Base-by-base conservation (phyloP, 2,329 filamentous ascomycete genomes). In the Endocalyx cinctus region DNA sequence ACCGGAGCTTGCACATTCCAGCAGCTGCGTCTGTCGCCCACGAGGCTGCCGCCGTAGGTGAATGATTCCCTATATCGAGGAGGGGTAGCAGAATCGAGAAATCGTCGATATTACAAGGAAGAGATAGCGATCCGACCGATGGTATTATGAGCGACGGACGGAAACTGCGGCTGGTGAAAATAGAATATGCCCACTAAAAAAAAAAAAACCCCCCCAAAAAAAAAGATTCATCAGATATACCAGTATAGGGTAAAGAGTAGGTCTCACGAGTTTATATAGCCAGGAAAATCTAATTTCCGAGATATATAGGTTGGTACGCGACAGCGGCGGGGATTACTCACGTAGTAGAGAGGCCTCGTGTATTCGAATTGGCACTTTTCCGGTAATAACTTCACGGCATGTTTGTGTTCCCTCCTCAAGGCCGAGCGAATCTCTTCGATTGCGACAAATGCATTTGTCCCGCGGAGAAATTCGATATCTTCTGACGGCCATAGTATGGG, bases 61-160 rank as follows among this genome's bases (percentile, higher is more conserved):
- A 72, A 51, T 88, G 84, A 50, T 88, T 88, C 10, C 76, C 77
- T 17, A 87, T 67, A 51, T 88, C 84, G 36, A 86, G 73, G 4
- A 87, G 63, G 2, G 84, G 84, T 20, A 87, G 65, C 5, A 88
- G 64, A 6, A 87, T 69, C 2, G 81, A 82, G 38, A 84, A 81
- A 46, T 78, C 74, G 32, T 82, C 76, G 4, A 68, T 52, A 5
- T 59, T 54, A 31, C 68, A 65, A 19, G 61, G 60, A 4, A 47
- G 33, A 3, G 57, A 50, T 13, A 54, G 50, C 19, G 52, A 42
- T 2, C 57, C 49, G 7, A 54, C 52, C 2, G 58, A 35, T 0
- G 70, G 62, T 5, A 80, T 55, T 31, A 80, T 66, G n/a, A 77
- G 65, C 3, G 72, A 75, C 0, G 77, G 72, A 3, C 75, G 66